Percentiles rank a stretch among this genome's conserved stretches.
Conservation (phyloP, 2,329 filamentous ascomycete species). For the Claviceps spartinae region DNA sequence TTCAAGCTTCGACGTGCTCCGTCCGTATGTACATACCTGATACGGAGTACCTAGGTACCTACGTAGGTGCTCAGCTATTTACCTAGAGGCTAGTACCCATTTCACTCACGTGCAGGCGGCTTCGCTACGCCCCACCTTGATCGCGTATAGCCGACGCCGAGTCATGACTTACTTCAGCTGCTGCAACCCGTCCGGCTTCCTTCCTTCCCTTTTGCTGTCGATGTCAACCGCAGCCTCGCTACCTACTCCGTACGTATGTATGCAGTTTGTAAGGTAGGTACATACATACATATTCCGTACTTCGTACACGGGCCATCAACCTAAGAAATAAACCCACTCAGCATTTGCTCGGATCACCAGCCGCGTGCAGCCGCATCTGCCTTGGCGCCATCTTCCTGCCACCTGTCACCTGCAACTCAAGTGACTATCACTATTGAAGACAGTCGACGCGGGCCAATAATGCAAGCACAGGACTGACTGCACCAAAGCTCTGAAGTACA, state of each 20-base stretch:
- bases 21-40: too few relatives aligned
- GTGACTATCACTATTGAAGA: neutral
- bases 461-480: neutral
- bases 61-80: neutral
- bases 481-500: neutral
- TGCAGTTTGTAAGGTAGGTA: too few relatives aligned
- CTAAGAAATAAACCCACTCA: neutral
- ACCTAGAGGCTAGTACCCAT: neutral
- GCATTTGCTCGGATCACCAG: neutral
- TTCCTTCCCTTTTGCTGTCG: neutral
- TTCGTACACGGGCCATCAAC: neutral
- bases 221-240: neutral
- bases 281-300: too few relatives aligned
- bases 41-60: too few relatives aligned
- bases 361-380: slow-evolving; percentile 1
- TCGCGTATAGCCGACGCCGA: neutral
- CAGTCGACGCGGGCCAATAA: neutral
- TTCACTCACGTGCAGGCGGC: neutral
- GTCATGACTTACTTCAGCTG: neutral
- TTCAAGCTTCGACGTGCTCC: neutral
- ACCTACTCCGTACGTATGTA: too few relatives aligned
- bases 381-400: neutral
- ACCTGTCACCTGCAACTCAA: neutral
- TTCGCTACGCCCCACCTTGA: neutral
- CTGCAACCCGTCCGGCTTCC: neutral